phyloP scores from a whole-genome alignment of 345 rosid genomes.

The Gossypium arboreum region DNA sequence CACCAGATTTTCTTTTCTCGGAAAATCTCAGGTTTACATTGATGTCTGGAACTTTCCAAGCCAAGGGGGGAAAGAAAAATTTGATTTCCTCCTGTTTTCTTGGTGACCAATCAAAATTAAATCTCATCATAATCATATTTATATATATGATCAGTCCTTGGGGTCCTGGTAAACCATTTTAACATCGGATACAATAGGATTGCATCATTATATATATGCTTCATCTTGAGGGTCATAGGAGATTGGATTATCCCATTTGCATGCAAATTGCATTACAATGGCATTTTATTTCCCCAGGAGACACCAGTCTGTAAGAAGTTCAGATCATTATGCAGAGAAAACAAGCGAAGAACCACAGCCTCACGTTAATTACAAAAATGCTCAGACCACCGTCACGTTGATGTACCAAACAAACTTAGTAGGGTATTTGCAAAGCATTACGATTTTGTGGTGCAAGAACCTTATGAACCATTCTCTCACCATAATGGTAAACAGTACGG shows the following conservation, averaged over 20 bases:
- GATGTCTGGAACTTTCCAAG: not conserved
- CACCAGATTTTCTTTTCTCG: not conserved
- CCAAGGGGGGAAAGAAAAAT: not conserved
- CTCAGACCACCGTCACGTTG: conserved; percentile 59
- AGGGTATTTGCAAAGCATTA: conserved; percentile 44
- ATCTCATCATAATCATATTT: not conserved
- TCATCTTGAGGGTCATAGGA: not conserved
- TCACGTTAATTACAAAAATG: conserved; percentile 25
- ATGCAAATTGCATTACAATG: not conserved
- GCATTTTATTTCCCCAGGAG: conserved; percentile 24
- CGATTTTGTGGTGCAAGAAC: conserved; percentile 54
- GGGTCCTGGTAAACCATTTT: not conserved
- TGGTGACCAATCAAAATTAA: not conserved
- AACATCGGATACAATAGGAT: conserved; percentile 1
- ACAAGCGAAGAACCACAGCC: conserved; percentile 38
- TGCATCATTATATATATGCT: not conserved
- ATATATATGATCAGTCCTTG: not conserved
- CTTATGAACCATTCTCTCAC: conserved; percentile 50
- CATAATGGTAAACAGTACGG: conserved; percentile 38
- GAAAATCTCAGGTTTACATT: no score
- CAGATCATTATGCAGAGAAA: conserved; percentile 31
- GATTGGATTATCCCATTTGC: not conserved
- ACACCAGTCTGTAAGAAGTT: conserved; percentile 15
- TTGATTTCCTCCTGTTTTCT: not conserved
- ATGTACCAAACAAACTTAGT: conserved; percentile 48